These are phyloP conservation scores for Naegleria lovaniensis DNA, from an alignment of 208 protist species.

Conservation along the genomic window DNA sequence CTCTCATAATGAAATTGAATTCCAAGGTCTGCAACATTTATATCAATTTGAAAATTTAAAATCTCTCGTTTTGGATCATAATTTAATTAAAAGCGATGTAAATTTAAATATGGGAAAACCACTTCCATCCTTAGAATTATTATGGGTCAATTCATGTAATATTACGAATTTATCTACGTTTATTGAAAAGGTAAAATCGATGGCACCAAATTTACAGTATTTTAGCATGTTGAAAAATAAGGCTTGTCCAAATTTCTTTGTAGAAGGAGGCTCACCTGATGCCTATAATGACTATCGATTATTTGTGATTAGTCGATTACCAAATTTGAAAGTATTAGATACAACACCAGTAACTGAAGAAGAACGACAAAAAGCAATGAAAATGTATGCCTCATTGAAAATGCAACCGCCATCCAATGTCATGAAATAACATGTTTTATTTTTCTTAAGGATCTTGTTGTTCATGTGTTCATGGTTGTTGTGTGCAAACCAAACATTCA, in stretches of 20 bases:
- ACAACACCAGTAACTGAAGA: background rate
- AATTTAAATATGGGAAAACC: slow-evolving; percentile 19
- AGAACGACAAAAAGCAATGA: background rate
- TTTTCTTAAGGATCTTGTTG: too few species aligned
- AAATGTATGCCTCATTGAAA: slow-evolving; percentile 1
- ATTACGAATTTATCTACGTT: background rate
- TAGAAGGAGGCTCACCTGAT: background rate
- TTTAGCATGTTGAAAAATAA: slow-evolving; percentile 20
- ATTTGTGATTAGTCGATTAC: slow-evolving; percentile 16
- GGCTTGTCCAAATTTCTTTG: slow-evolving; percentile 25
- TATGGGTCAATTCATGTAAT: slow-evolving; percentile 10
- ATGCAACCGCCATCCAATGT: background rate
- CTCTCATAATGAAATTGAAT: slow-evolving; percentile 7
- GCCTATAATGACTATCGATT: background rate
- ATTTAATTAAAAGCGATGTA: background rate
- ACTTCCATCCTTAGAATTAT: background rate
- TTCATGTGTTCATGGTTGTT: too few species aligned
- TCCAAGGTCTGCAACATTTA: background rate
- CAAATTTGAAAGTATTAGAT: slow-evolving; percentile 12
- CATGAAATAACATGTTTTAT: too few species aligned
- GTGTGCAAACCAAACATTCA: too few species aligned
- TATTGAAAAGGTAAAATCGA: background rate
- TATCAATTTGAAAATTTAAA: background rate
- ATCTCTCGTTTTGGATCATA: slow-evolving; percentile 5
- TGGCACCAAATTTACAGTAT: slow-evolving; percentile 12